Base-by-base conservation (phyloP, 129 eudicot genomes). In the Chrysanthemum seticuspe region DNA sequence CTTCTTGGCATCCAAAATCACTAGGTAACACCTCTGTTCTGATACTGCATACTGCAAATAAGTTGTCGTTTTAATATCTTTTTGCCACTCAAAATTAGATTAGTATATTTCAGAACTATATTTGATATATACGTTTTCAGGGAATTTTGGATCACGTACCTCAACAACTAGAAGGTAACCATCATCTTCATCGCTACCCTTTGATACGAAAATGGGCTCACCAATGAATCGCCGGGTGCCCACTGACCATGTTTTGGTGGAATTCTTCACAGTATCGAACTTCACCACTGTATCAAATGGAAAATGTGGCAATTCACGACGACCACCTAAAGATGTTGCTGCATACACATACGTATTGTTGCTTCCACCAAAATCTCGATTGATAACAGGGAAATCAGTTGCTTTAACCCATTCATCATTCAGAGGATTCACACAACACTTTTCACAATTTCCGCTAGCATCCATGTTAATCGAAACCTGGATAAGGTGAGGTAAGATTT, bases 121-220 rank as follows among this genome's bases (percentile, higher is more conserved):
- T 55, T 3, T 44, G 55, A 5, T 19, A 57, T 6, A 23, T 10
- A 10, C 13, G 57, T 9, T 16, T 19, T 12, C 31, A 19, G 60
- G 74, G 13, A 18, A 1, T 40, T 52, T 29, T 70, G 13, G 10
- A 56, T 27, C n/a, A 55, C 83, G 62, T 62, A 94, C 97, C 85
- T 94, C 98, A 25, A 94, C 91, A 6, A 94, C 93, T 15, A 94
- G 93, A 70, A 94, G 87, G 78, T 90, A 90, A 0, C 98, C 98
- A 74, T 90, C 96, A 52, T 88, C 98, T 81, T 94, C 98, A 3
- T 67, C 67, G n/a, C 56, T 53, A 13, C 82, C 87, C 67, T 81
- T 87, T 9, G 97, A 62, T 27, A 94, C 79, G 78, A 87, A 90
- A 52, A 94, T 76, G 15, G 98, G 98, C 74, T 94, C 98, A 9